Evolutionary conservation across 495 filamentous ascomycete species (phyloP).

Genomic region (Glonium stellatum): DNA sequence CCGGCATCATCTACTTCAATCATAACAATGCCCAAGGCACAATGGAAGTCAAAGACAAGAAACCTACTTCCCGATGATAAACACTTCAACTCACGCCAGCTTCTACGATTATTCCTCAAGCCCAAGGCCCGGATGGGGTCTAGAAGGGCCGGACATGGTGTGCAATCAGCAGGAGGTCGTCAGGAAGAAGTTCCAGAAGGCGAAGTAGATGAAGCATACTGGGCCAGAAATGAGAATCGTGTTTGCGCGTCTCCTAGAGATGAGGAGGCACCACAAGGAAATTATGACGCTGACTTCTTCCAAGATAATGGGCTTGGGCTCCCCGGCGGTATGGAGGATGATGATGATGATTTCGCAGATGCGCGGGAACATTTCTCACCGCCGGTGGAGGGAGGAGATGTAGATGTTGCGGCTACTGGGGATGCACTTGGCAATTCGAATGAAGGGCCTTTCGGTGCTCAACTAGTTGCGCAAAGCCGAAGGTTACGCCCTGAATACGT

Average conservation of each 20-base stretch:
- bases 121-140: conserved; percentile 72
- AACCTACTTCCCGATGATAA: conserved; percentile 97
- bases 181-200: conserved; percentile 52
- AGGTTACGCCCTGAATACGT: conserved; percentile 88
- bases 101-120: conserved; percentile 87
- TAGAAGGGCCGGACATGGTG: conserved; percentile 43
- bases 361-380: conserved; percentile 86
- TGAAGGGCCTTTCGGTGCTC: conserved; percentile 65
- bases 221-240: conserved; percentile 69
- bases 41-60: conserved; percentile 88
- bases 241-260: conserved; percentile 45
- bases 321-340: conserved; percentile 63
- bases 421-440: conserved; percentile 37
- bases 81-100: conserved; percentile 89
- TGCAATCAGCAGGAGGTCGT: conserved; percentile 23
- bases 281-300: conserved; percentile 98
- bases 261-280: conserved; percentile 50
- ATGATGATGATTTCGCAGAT: conserved; percentile 83
- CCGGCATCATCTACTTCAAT: conserved; percentile 71
- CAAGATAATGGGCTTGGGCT: conserved; percentile 83
- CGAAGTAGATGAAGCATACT: conserved; percentile 92
- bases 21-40: conserved; percentile 80
- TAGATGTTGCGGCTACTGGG: conserved; percentile 34
- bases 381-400: conserved; percentile 48
- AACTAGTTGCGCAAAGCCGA: conserved; percentile 83